A percentile compares a stretch with the other conserved stretches of the same genome.
Conservation (phyloP, 179 eudicot species). For the Pouteria campechiana region DNA sequence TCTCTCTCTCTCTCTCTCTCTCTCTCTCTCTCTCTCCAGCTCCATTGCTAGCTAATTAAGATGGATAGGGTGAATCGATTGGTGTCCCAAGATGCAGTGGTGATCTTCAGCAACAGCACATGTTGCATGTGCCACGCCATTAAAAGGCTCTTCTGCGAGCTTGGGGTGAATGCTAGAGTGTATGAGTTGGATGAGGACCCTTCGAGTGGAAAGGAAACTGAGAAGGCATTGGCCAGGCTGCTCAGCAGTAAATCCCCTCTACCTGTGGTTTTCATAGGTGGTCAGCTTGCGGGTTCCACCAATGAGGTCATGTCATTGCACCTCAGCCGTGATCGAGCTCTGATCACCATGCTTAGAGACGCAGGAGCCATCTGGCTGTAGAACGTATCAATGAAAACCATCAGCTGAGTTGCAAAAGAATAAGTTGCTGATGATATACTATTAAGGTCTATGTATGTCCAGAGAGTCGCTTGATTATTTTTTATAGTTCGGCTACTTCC, state of each 20-base stretch:
- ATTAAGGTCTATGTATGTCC: too few species aligned
- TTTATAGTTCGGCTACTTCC: too few species aligned
- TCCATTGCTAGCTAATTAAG: too few species aligned
- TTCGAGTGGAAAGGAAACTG: slow-evolving; percentile 1
- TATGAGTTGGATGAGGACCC: slow-evolving; percentile 6
- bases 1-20: too few species aligned
- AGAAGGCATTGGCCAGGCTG: slow-evolving; percentile 1
- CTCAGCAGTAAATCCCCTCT: background rate
- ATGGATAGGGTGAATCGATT: slow-evolving; percentile 3
- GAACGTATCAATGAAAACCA: too few species aligned
- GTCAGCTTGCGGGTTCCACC: slow-evolving; percentile 61
- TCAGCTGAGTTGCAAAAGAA: too few species aligned
- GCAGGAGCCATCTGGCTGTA: too few species aligned
- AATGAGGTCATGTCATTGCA: slow-evolving; percentile 82
- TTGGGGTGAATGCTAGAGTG: slow-evolving; percentile 7
- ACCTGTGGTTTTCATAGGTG: slow-evolving; percentile 66
- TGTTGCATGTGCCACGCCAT: slow-evolving; percentile 14
- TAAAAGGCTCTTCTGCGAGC: slow-evolving; percentile 5
- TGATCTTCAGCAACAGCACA: slow-evolving; percentile 11
- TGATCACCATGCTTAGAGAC: too few species aligned
- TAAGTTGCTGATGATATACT: too few species aligned
- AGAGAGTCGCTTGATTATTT: too few species aligned
- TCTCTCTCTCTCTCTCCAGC: too few species aligned
- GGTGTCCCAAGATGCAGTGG: slow-evolving; percentile 7
- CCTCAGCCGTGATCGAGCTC: slow-evolving; percentile 60